Conservation (phyloP, 305 asterid species). For the Fraxinus greggii region DNA sequence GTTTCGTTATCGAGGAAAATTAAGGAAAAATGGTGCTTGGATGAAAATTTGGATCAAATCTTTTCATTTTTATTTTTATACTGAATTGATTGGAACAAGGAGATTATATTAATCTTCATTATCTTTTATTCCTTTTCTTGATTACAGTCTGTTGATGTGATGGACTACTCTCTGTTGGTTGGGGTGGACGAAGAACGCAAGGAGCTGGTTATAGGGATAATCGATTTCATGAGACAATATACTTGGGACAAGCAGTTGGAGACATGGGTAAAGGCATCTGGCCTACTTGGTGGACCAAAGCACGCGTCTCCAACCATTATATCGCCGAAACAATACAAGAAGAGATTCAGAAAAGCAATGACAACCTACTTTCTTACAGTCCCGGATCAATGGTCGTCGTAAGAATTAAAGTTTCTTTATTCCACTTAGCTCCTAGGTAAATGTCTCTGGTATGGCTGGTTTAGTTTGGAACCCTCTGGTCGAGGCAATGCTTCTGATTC, state of each 20-base stretch:
- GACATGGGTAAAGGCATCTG: slow-evolving; percentile 93
- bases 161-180: slow-evolving; percentile 91
- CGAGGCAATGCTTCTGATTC: slow-evolving; percentile 10
- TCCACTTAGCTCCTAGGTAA: not conserved
- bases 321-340: slow-evolving; percentile 91
- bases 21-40: not conserved
- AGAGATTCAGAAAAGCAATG: slow-evolving; percentile 95
- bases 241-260: slow-evolving; percentile 98
- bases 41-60: not conserved
- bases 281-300: slow-evolving; percentile 88
- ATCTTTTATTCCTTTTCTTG: not conserved
- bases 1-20: not conserved
- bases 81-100: not conserved
- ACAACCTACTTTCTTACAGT: slow-evolving; percentile 83
- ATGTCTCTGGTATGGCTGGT: not conserved
- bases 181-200: slow-evolving; percentile 83
- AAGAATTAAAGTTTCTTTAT: not conserved
- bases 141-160: slow-evolving; percentile 79
- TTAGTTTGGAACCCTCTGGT: not conserved
- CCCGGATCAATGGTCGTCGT: slow-evolving; percentile 86
- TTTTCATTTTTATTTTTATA: not conserved
- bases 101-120: not conserved
- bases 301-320: slow-evolving; percentile 84
- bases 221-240: slow-evolving; percentile 90
- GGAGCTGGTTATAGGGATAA: slow-evolving; percentile 88